phyloP scores from a whole-genome alignment of 768 basidiomycete species.

The Lentinula aciculospora region DNA sequence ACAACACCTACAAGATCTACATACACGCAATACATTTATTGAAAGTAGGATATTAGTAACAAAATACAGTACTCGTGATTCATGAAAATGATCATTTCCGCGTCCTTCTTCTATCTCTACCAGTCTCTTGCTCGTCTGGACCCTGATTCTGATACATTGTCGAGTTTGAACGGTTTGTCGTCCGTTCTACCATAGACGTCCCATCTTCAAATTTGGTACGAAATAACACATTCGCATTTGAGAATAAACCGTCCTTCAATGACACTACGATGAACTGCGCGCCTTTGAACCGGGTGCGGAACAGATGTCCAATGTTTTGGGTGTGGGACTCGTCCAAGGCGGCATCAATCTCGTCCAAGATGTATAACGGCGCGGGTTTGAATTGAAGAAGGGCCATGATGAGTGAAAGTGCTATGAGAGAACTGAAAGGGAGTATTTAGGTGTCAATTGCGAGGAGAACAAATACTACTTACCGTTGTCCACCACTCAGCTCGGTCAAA shows the following conservation, averaged over 20 bases:
- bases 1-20: background rate
- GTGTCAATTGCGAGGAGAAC: background rate
- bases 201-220: conserved; percentile 91
- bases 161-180: conserved; percentile 59
- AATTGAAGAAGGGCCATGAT: conserved; percentile 99
- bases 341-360: conserved; percentile 97
- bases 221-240: conserved; percentile 96
- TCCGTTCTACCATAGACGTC: conserved; percentile 84
- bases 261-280: conserved; percentile 98
- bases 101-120: conserved; percentile 7
- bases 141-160: conserved; percentile 30
- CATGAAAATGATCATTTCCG: background rate
- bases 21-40: background rate
- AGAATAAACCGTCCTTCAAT: conserved; percentile 94
- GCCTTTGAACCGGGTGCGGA: conserved; percentile 95
- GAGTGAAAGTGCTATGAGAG: conserved; percentile 92
- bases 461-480: conserved; percentile 63
- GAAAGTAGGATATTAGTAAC: too few species aligned
- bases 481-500: conserved; percentile 94
- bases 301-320: conserved; percentile 97
- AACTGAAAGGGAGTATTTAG: conserved; percentile 41
- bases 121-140: conserved; percentile 3
- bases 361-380: conserved; percentile 99
- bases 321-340: conserved; percentile 95
- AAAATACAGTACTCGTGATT: too few species aligned